phyloP scores from a whole-genome alignment of 2,329 filamentous ascomycete genomes.

The Mycosphaerelloides madeirae region DNA sequence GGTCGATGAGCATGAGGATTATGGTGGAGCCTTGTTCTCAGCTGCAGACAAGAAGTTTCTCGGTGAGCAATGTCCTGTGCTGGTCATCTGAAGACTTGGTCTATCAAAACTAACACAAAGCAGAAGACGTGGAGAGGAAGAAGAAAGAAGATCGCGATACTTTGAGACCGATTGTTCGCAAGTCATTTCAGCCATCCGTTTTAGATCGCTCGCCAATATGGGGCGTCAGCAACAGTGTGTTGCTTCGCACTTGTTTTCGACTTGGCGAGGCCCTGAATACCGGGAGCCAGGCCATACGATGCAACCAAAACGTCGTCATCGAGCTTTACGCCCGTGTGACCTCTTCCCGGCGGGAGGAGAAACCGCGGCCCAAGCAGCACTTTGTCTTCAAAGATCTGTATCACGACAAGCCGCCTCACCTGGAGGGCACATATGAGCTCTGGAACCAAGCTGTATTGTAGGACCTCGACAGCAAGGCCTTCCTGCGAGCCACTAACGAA shows the following conservation, averaged over 20 bases:
- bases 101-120: slow-evolving; percentile 3
- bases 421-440: slow-evolving; percentile 44
- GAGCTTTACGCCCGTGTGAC: slow-evolving; percentile 61
- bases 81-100: neutral
- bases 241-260: slow-evolving; percentile 8
- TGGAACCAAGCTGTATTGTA: slow-evolving; percentile 44
- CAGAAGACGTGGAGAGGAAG: slow-evolving; percentile 4
- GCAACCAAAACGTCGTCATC: slow-evolving; percentile 48
- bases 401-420: slow-evolving; percentile 53
- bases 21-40: slow-evolving; percentile 27
- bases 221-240: slow-evolving; percentile 42
- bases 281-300: slow-evolving; percentile 43
- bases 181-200: slow-evolving; percentile 47
- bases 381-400: slow-evolving; percentile 63
- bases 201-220: slow-evolving; percentile 51
- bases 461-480: slow-evolving; percentile 41
- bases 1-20: slow-evolving; percentile 28
- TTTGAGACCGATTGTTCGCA: slow-evolving; percentile 46
- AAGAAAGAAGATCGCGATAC: slow-evolving; percentile 2
- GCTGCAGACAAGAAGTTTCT: slow-evolving; percentile 22
- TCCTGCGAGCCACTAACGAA: slow-evolving; percentile 32
- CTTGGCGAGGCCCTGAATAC: slow-evolving; percentile 49
- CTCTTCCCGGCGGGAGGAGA: slow-evolving; percentile 51
- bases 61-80: slow-evolving; percentile 11
- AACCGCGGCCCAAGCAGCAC: slow-evolving; percentile 47